Conservation (phyloP, 1,139 yeast genomes). For the Hyphopichia wangnamkhiaoensis region DNA sequence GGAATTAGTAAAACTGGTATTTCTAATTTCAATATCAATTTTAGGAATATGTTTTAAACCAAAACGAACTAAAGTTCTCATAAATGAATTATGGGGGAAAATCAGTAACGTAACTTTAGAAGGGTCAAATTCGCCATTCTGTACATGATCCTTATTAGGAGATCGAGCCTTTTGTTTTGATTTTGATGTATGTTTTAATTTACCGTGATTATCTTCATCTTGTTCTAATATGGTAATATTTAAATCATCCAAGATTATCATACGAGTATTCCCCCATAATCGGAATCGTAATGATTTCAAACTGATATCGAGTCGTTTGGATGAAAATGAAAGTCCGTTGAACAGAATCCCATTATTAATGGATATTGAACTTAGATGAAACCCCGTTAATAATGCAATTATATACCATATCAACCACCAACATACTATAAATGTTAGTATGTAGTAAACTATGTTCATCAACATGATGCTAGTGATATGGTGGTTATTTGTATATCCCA, state of each 20-base stretch:
- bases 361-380: slow-evolving; percentile 33
- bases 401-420: slow-evolving; percentile 25
- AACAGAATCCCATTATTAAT: slow-evolving; percentile 45
- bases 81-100: background rate
- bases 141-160: background rate
- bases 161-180: background rate
- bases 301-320: slow-evolving; percentile 14
- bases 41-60: slow-evolving; percentile 25
- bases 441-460: background rate
- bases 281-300: slow-evolving; percentile 31
- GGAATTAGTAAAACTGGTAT: slow-evolving; percentile 13
- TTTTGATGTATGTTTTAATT: background rate
- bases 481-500: too few species aligned
- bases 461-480: too few species aligned
- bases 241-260: slow-evolving; percentile 31
- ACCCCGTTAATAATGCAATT: slow-evolving; percentile 30
- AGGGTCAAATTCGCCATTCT: background rate
- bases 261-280: slow-evolving; percentile 43
- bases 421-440: slow-evolving; percentile 1
- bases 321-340: slow-evolving; percentile 27
- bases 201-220: slow-evolving; percentile 1
- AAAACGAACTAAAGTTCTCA: slow-evolving; percentile 14
- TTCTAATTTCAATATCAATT: slow-evolving; percentile 30
- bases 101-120: background rate
- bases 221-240: slow-evolving; percentile 11